Percentiles rank a stretch among this genome's conserved stretches.
These are phyloP conservation scores for Phaeoacremonium minimum DNA, from an alignment of 2,329 filamentous ascomycete species.

Conservation along the genomic window DNA sequence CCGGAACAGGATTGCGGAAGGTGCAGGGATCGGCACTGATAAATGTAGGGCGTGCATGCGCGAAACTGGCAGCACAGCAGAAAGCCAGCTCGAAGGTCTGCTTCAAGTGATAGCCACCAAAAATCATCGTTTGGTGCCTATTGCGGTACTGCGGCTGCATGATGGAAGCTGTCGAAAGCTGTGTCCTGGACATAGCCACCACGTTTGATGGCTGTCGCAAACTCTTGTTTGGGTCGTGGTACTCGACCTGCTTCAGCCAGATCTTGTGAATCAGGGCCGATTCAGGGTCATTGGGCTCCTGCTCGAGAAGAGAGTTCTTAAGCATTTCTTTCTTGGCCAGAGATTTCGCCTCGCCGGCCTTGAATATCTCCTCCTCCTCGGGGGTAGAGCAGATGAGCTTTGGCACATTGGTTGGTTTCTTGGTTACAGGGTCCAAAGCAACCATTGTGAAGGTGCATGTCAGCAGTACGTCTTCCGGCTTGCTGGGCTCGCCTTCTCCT, in stretches of 20 bases:
- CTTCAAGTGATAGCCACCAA: constrained; percentile 70
- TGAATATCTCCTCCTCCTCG: constrained; percentile 61
- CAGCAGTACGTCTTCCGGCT: constrained; percentile 36
- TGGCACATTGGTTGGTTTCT: constrained; percentile 57
- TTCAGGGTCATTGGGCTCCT: constrained; percentile 67
- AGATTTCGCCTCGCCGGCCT: constrained; percentile 55
- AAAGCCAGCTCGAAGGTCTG: constrained; percentile 75
- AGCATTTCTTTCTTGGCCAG: constrained; percentile 58
- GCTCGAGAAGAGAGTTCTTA: constrained; percentile 58
- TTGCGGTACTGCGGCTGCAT: constrained; percentile 62
- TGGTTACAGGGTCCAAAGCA: constrained; percentile 63
- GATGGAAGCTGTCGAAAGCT: constrained; percentile 58
- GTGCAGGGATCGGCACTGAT: constrained; percentile 69
- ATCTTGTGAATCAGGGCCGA: constrained; percentile 68
- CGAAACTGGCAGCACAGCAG: constrained; percentile 68
- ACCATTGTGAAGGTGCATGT: constrained; percentile 70
- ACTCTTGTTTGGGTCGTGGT: constrained; percentile 36
- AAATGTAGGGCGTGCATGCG: constrained; percentile 66
- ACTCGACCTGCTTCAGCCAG: constrained; percentile 65
- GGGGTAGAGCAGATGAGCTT: constrained; percentile 53
- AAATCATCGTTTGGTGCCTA: constrained; percentile 73
- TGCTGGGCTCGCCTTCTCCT: constrained; percentile 47
- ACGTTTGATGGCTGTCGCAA: constrained; percentile 28
- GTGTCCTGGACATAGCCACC: constrained; percentile 57
- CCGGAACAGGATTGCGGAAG: constrained; percentile 71